Conservation (phyloP, 139 green algal species). For the Chlamydomonas incerta region DNA sequence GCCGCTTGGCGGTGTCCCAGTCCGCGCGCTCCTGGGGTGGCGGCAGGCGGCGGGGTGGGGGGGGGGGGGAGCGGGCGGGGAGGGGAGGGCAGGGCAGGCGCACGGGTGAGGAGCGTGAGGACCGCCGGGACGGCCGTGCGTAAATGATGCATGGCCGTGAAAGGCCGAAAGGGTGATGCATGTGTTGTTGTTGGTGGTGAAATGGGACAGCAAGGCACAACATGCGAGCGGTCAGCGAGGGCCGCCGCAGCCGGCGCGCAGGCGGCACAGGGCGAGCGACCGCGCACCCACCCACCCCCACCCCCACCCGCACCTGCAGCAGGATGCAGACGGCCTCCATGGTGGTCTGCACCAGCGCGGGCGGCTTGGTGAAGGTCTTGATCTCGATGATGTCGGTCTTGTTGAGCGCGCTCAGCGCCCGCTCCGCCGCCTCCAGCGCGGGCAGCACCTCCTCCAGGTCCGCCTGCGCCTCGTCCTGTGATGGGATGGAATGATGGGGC, state of each 20-base stretch:
- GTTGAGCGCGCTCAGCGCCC: conserved; percentile 84
- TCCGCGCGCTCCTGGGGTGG: conserved; percentile 75
- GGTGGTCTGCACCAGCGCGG: conserved; percentile 72
- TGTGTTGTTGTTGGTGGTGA: no score
- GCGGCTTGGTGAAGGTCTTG: conserved; percentile 88
- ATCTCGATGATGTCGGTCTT: conserved; percentile 89
- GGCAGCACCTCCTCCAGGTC: conserved; percentile 86
- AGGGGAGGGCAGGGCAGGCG: no score
- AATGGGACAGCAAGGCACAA: no score
- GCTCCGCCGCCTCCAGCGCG: conserved; percentile 79
- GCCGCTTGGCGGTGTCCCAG: conserved; percentile 86
- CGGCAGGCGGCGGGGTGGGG: neutral
- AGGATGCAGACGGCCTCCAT: conserved; percentile 85
- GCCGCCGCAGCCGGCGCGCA: no score
- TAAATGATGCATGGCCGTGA: no score
- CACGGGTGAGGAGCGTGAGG: no score
- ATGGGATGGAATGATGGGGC: neutral
- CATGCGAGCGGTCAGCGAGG: no score
- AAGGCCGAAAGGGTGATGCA: no score
- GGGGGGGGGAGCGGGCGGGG: neutral
- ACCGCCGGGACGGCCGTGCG: no score
- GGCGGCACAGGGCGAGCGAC: no score
- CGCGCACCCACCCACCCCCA: no score
- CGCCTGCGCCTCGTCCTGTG: conserved; percentile 78
- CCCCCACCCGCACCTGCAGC: conserved; percentile 48